Base-by-base conservation (phyloP, 805 yeast genomes). In the Groenewaldozyma salmanticensis region DNA sequence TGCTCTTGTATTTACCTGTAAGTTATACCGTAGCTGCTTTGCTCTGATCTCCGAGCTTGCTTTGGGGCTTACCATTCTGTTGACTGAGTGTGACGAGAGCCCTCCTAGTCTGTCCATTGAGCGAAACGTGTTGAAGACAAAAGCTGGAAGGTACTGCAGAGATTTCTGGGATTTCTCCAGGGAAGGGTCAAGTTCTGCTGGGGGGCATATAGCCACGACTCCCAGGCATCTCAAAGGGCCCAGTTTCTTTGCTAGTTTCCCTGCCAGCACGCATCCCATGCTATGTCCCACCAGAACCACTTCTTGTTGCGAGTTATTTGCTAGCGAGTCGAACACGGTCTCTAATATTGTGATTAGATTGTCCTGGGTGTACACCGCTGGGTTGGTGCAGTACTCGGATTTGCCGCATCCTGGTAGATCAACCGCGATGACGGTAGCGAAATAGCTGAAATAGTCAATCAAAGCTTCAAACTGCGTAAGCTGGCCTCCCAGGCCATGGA, bases 401-500 rank as follows among this genome's bases (percentile, higher is more conserved):
- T 54, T 47, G 34, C 97, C 97, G 59, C 85, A 85, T 0, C 96
- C 97, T 1, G 96, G 96, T 39, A 87, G 63, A 57, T 88, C 97
- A 13, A 88, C 50, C 0, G 88, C 74, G 32, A 82, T 54, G 16
- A 86, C 71, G 42, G 75, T 79, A 45, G 76, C 72, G 46, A 77
- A 72, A 48, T 74, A 77, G 27, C 80, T 64, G 49, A 83, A 73
- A 39, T 75, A 65, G 21, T 76, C 78, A 5, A 84, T 61, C 31
- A 84, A 62, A 1, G 80, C 77, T 52, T 83, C 92, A 57, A 88
- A 88, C 57, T 87, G 96, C 18, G 85, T 75, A 55, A 83, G 65
- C 51, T 79, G 90, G 2, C 97, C 97, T 1, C 96, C 97, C 17
- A 90, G 60, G 0, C 97, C 97, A 63, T 87, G 96, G 16, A 88